Conservation (phyloP, 352 stramenopile genomes). For the Phytophthora tentaculata region DNA sequence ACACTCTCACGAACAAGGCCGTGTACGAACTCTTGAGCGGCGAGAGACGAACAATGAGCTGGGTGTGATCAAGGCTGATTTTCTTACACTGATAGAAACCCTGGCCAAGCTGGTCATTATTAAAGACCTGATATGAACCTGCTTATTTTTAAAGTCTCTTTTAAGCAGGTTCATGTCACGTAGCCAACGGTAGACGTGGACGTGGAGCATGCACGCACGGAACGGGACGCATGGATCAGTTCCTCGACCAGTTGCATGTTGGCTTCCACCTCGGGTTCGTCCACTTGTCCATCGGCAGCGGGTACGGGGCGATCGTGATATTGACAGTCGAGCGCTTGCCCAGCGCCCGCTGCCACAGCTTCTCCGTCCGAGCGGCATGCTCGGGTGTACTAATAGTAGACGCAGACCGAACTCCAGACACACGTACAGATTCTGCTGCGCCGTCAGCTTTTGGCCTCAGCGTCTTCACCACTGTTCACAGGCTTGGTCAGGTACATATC, state of each 20-base stretch:
- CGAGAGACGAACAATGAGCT: no score
- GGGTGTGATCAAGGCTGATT: no score
- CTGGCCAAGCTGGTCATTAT: no score
- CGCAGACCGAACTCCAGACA: constrained; percentile 86
- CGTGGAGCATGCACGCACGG: constrained; percentile 92
- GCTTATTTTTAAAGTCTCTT: no score
- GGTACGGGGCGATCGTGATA: constrained; percentile 86
- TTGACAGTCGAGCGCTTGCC: constrained; percentile 67
- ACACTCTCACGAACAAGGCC: no score
- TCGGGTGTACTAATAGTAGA: constrained; percentile 97
- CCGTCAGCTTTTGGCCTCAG: constrained; percentile 82
- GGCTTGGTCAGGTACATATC: constrained; percentile 99
- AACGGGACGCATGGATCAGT: constrained; percentile 95
- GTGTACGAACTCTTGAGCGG: no score
- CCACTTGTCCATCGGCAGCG: constrained; percentile 82
- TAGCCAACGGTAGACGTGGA: no score
- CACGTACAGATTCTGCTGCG: constrained; percentile 86
- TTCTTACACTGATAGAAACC: no score
- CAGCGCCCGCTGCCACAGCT: constrained; percentile 88
- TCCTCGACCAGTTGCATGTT: constrained; percentile 95
- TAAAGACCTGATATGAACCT: no score
- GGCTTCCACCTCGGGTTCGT: constrained; percentile 87
- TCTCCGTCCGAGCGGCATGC: constrained; percentile 98
- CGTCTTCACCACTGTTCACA: constrained; percentile 88
- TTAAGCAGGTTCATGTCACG: no score